A percentile compares a stretch with the other conserved stretches of the same genome.
Evolutionary conservation across 768 basidiomycete genomes (phyloP).

Genomic region (Mycena filopes): DNA sequence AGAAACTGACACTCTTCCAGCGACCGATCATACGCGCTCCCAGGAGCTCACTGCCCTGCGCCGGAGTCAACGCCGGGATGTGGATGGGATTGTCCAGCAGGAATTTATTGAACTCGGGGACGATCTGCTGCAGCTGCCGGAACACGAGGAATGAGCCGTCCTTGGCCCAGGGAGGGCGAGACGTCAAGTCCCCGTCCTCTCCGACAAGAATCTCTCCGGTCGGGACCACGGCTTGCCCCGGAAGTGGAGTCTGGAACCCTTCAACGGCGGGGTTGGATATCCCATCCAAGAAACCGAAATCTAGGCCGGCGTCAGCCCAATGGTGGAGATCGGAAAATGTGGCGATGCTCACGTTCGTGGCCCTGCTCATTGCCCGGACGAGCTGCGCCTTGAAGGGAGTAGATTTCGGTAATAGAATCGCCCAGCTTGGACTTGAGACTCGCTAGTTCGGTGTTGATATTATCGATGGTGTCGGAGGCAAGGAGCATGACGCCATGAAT

Average conservation of each 20-base stretch:
- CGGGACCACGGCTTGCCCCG: conserved; percentile 26
- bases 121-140: conserved; percentile 46
- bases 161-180: conserved; percentile 37
- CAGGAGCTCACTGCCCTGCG: conserved; percentile 40
- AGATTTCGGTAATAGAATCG: conserved; percentile 24
- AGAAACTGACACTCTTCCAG: conserved; percentile 41
- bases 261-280: conserved; percentile 34
- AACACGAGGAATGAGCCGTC: conserved; percentile 48
- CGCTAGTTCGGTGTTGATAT: conserved; percentile 17
- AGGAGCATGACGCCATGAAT: conserved; percentile 37
- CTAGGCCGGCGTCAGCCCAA: neutral
- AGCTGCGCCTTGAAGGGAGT: conserved; percentile 32
- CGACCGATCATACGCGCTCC: conserved; percentile 47
- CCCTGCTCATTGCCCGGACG: conserved; percentile 37
- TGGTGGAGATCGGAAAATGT: conserved; percentile 22
- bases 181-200: conserved; percentile 35
- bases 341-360: conserved; percentile 42
- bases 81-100: conserved; percentile 30
- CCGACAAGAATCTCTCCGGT: conserved; percentile 37
- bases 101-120: conserved; percentile 45
- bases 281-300: conserved; percentile 38
- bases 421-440: conserved; percentile 24
- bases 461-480: conserved; percentile 29
- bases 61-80: conserved; percentile 26
- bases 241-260: conserved; percentile 28